Evolutionary conservation across 768 basidiomycete species (phyloP), one percentile per base, ranked within the genome.

Genomic region (Floccularia luteovirens): DNA sequence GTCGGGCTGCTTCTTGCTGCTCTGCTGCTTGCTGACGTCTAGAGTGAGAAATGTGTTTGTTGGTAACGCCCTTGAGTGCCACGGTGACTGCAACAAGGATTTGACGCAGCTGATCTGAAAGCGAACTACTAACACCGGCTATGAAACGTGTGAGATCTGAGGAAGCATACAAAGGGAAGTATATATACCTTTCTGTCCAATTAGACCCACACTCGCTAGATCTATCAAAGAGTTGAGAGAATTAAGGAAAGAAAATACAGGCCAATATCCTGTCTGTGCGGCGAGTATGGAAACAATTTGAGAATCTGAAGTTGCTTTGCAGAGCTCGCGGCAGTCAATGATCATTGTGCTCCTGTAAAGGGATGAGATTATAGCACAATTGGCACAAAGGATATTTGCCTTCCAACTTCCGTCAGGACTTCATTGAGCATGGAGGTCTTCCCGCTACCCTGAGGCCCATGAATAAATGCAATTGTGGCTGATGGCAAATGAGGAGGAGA

Each of bases 161-260:
- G 27, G 25, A 21, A 34, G n/a, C 13, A 21, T 21, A 12, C 21
- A n/a, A 20, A 40, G n/a, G 6, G 13, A 36, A 30, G 25, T 20
- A 36, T 31, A 36, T 59, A 4, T 39, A 84, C 89, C 77, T 65
- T 97, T 97, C 54, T 96, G 90, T 2, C 96, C 96, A 49, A 96
- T 96, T n/a, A 98, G 53, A 1, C 93, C 93, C 31, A 92, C 75
- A 43, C 82, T 83, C 1, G 90, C 91, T n/a, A 98, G 70, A 55
- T 98, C 94, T 45, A 97, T 77, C 42, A 98, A 61, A 46, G 76
- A 83, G 50, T 75, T 86, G 54, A 90, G 60, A 0, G 86, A 90
- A 50, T 82, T 80, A 36, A 90, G 63, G 62, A 91, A 85, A 3
- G 82, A 82, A 61, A 96, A 93, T 4, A 90, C 72, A 3, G 92